Conservation (phyloP, 2,329 filamentous ascomycete genomes). For the Colletotrichum gloeosporioides region DNA sequence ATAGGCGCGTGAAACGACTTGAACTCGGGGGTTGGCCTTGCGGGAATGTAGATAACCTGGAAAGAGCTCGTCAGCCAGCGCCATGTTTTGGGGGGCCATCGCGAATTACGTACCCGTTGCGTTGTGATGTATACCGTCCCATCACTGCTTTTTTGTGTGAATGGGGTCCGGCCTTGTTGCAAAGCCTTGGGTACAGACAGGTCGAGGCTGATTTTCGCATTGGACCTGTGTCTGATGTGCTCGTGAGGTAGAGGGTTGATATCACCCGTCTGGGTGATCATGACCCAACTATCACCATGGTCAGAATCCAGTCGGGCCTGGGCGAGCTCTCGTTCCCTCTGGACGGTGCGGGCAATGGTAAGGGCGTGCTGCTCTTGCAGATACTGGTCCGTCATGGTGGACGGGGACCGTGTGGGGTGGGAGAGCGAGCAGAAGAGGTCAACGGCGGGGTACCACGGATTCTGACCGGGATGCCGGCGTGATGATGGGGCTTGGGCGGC, state of each 20-base stretch:
- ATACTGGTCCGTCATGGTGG: constrained; percentile 47
- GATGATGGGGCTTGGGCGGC: constrained; percentile 14
- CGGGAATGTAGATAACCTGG: constrained; percentile 87
- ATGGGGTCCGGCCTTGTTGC: constrained; percentile 62
- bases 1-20: constrained; percentile 91
- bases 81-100: not conserved
- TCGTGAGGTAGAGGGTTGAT: constrained; percentile 89
- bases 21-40: constrained; percentile 70
- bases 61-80: constrained; percentile 1
- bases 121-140: constrained; percentile 85
- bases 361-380: constrained; percentile 49
- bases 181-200: constrained; percentile 74
- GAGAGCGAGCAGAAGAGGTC: constrained; percentile 8
- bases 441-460: constrained; percentile 19
- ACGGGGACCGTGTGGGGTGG: constrained; percentile 16
- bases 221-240: constrained; percentile 79
- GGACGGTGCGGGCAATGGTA: constrained; percentile 43
- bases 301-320: constrained; percentile 50
- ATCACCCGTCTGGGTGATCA: constrained; percentile 76
- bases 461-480: constrained; percentile 17
- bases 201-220: constrained; percentile 78
- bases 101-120: constrained; percentile 67
- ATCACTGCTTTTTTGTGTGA: constrained; percentile 74
- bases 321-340: constrained; percentile 29
- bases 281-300: constrained; percentile 78